These are phyloP conservation scores for Hanseniaspora lindneri DNA, from an alignment of 805 yeast species.

Conservation along the genomic window DNA sequence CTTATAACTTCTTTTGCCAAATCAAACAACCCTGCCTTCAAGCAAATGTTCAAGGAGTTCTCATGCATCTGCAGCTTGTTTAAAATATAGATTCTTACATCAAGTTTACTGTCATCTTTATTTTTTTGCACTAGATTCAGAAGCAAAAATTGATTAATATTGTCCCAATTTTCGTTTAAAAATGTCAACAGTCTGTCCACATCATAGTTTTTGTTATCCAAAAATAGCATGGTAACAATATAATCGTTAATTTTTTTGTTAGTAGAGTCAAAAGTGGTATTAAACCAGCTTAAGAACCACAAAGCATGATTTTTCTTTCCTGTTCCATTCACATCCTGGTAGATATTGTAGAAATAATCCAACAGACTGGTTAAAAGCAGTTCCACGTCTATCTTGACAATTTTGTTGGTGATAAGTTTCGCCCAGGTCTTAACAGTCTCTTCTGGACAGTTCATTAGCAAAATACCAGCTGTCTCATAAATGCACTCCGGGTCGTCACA, in stretches of 20 bases:
- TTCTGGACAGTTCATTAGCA: slow-evolving; percentile 56
- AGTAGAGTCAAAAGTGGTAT: slow-evolving; percentile 24
- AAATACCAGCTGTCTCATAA: slow-evolving; percentile 56
- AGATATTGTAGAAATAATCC: slow-evolving; percentile 45
- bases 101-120: slow-evolving; percentile 32
- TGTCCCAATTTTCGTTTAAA: slow-evolving; percentile 34
- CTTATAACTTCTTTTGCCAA: slow-evolving; percentile 42
- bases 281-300: slow-evolving; percentile 14
- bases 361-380: slow-evolving; percentile 66
- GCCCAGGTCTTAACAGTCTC: slow-evolving; percentile 74
- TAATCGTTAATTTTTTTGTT: slow-evolving; percentile 54
- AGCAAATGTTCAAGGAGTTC: slow-evolving; percentile 68
- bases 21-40: slow-evolving; percentile 47
- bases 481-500: slow-evolving; percentile 39
- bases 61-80: slow-evolving; percentile 58
- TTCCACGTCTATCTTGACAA: slow-evolving; percentile 42
- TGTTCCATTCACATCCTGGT: slow-evolving; percentile 36
- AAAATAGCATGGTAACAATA: slow-evolving; percentile 51
- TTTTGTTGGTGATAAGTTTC: slow-evolving; percentile 30
- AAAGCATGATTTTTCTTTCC: slow-evolving; percentile 1
- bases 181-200: slow-evolving; percentile 42
- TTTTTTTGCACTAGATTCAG: slow-evolving; percentile 58
- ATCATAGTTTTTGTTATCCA: slow-evolving; percentile 26
- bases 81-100: slow-evolving; percentile 63
- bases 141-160: slow-evolving; percentile 56